These are phyloP conservation scores for Pythium insidiosum DNA, from an alignment of 352 stramenopile genomes.

Conservation along the genomic window DNA sequence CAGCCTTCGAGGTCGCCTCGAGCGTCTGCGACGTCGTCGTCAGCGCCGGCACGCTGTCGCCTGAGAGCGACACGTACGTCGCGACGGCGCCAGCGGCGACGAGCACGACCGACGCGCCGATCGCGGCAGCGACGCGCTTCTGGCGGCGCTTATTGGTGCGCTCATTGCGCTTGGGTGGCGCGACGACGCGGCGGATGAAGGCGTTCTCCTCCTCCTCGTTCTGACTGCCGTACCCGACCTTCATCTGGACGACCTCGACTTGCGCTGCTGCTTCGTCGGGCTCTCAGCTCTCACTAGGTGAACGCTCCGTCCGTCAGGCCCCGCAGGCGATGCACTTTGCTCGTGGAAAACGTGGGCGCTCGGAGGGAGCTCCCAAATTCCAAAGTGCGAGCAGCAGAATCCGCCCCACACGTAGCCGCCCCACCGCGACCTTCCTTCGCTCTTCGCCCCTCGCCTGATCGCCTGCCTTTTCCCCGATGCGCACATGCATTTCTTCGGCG, in stretches of 20 bases:
- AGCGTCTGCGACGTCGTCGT: not conserved
- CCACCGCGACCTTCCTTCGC: no score
- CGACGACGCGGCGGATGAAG: conserved; percentile 12
- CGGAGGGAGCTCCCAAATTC: not conserved
- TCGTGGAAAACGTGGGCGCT: not conserved
- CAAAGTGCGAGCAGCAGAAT: no score
- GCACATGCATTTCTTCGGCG: no score
- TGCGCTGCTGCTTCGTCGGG: not conserved
- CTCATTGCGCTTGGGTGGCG: conserved; percentile 7
- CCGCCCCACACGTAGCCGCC: not conserved
- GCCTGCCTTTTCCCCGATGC: no score
- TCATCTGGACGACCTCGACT: not conserved
- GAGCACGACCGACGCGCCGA: conserved; percentile 4
- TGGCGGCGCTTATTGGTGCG: not conserved
- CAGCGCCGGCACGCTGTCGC: not conserved
- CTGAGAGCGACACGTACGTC: conserved; percentile 7
- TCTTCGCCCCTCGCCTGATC: no score
- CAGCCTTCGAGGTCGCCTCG: not conserved
- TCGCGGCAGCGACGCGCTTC: conserved; percentile 4
- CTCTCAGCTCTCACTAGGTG: no score
- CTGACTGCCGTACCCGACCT: conserved; percentile 6
- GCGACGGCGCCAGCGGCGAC: conserved; percentile 6
- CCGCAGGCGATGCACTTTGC: no score
- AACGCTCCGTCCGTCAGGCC: no score
- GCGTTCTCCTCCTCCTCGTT: conserved; percentile 9